Evolutionary conservation across 768 basidiomycete species (phyloP).

Genomic region (Tulasnella sp.): DNA sequence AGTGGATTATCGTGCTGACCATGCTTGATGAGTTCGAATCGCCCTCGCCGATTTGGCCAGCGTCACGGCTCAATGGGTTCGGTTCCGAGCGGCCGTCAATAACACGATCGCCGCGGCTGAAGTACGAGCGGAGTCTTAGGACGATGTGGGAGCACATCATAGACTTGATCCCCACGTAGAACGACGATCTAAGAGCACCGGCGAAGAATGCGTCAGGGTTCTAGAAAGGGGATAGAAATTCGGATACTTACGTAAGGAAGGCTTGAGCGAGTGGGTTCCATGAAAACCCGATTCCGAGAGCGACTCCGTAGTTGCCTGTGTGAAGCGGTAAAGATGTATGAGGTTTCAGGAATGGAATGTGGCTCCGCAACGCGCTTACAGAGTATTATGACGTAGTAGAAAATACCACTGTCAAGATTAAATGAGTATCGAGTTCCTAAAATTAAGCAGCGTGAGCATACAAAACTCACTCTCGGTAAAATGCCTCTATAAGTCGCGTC

Average conservation of each 20-base stretch:
- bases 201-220: neutral
- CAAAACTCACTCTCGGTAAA: neutral
- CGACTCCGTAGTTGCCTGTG: neutral
- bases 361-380: neutral
- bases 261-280: neutral
- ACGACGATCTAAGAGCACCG: neutral
- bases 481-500: neutral
- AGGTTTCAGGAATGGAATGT: neutral
- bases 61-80: neutral
- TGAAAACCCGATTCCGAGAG: neutral
- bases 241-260: neutral
- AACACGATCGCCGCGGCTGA: neutral
- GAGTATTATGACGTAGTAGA: neutral
- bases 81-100: neutral
- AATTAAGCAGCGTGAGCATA: neutral
- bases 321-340: neutral
- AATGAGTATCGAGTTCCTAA: neutral
- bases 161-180: neutral
- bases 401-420: neutral
- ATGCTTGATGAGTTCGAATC: neutral
- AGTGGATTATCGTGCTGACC: neutral
- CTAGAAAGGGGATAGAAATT: neutral
- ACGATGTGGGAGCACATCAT: conserved; percentile 4
- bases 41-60: neutral
- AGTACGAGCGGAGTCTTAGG: neutral